phyloP scores from a whole-genome alignment of 2,329 filamentous ascomycete species.

The Aspergillus sp. region DNA sequence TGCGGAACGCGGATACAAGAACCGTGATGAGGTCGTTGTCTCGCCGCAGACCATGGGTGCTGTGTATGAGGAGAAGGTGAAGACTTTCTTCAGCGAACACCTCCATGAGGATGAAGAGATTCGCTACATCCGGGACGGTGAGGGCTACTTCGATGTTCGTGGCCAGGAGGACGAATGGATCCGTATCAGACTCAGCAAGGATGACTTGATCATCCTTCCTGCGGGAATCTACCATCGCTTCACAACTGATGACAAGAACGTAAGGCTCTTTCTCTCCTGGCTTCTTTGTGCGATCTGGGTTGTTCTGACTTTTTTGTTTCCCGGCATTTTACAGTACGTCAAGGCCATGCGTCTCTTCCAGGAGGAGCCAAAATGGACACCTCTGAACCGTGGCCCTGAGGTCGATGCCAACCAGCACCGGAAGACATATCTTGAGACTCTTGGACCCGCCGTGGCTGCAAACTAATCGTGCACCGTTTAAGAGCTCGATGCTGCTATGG shows the following conservation, averaged over 20 bases:
- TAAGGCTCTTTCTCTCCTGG: conserved; percentile 45
- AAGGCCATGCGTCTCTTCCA: conserved; percentile 96
- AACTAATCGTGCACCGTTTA: conserved; percentile 15
- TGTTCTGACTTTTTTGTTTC: conserved; percentile 5
- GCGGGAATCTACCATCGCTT: conserved; percentile 97
- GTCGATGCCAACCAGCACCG: conserved; percentile 76
- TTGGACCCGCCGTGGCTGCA: conserved; percentile 20
- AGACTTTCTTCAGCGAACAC: conserved; percentile 90
- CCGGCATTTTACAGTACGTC: conserved; percentile 82
- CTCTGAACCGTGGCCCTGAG: conserved; percentile 73
- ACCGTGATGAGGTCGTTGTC: conserved; percentile 88
- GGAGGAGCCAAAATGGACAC: conserved; percentile 97
- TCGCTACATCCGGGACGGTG: conserved; percentile 81
- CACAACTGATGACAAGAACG: conserved; percentile 86
- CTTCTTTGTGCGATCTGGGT: conserved; percentile 1
- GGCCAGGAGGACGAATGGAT: conserved; percentile 83
- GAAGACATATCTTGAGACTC: conserved; percentile 64
- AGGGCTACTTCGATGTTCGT: conserved; percentile 90
- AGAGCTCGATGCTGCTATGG: neutral
- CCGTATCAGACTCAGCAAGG: conserved; percentile 75
- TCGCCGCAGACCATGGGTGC: conserved; percentile 81
- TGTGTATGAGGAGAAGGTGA: conserved; percentile 88
- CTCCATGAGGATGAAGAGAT: conserved; percentile 99
- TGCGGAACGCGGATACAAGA: conserved; percentile 74
- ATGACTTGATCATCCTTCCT: conserved; percentile 87